These are phyloP conservation scores for Stentor coeruleus DNA, from an alignment of 73 alveolate genomes.

Conservation along the genomic window DNA sequence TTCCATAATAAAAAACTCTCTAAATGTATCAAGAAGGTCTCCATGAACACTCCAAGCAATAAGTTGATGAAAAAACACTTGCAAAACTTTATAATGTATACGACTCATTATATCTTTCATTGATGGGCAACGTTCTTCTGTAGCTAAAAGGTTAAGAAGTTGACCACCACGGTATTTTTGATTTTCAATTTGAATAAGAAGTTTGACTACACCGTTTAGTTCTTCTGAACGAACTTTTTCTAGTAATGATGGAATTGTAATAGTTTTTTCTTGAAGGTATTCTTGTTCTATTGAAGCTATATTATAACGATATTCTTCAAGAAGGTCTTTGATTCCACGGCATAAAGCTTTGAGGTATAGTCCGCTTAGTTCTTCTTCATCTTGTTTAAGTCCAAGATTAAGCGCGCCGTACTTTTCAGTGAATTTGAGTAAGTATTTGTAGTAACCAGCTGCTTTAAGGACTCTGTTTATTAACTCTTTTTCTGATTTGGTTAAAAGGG, in stretches of 20 bases:
- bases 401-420: neutral
- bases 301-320: slow-evolving; percentile 44
- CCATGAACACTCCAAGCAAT: slow-evolving; percentile 68
- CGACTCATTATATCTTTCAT: slow-evolving; percentile 48
- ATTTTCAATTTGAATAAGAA: slow-evolving; percentile 44
- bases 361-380: slow-evolving; percentile 33
- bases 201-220: slow-evolving; percentile 39
- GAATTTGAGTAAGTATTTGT: slow-evolving; percentile 39
- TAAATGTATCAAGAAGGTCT: slow-evolving; percentile 47
- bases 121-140: slow-evolving; percentile 43
- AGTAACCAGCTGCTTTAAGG: slow-evolving; percentile 40
- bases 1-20: slow-evolving; percentile 50
- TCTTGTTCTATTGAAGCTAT: slow-evolving; percentile 59
- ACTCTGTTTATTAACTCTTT: slow-evolving; percentile 50
- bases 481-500: slow-evolving; percentile 51
- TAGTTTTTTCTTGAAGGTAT: slow-evolving; percentile 40
- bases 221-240: slow-evolving; percentile 37
- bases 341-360: slow-evolving; percentile 63
- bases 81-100: slow-evolving; percentile 43
- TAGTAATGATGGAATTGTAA: slow-evolving; percentile 41
- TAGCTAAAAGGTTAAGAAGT: slow-evolving; percentile 40
- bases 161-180: slow-evolving; percentile 59
- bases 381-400: neutral
- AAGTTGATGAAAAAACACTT: slow-evolving; percentile 54
- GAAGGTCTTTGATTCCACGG: slow-evolving; percentile 53